A percentile compares a stretch with the other conserved stretches of the same genome.
Evolutionary conservation across 805 yeast species (phyloP).

Genomic region (Wickerhamomyces canadensis): DNA sequence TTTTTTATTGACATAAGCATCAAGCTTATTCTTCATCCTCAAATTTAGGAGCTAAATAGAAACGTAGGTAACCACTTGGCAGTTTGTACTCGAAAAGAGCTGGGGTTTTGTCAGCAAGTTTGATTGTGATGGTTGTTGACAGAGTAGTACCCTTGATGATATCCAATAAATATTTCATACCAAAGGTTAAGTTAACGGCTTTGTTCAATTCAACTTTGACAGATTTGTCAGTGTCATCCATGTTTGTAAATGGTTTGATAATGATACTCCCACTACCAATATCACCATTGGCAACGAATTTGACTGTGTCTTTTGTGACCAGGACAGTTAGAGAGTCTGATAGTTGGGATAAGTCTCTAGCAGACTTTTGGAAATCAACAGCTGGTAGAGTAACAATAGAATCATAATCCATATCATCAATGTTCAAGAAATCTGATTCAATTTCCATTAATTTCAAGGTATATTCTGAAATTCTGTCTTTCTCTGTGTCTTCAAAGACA

Average conservation of each 20-base stretch:
- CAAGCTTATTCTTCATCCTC: conserved; percentile 70
- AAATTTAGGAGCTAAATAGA: conserved; percentile 96
- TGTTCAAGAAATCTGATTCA: conserved; percentile 88
- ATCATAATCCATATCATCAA: conserved; percentile 91
- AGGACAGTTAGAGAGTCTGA: conserved; percentile 82
- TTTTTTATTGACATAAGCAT: neutral
- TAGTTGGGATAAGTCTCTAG: conserved; percentile 80
- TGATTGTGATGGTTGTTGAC: conserved; percentile 71
- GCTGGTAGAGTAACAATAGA: conserved; percentile 85
- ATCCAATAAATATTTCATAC: conserved; percentile 84
- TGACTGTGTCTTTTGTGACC: conserved; percentile 88
- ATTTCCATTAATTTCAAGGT: conserved; percentile 91
- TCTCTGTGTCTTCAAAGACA: conserved; percentile 85
- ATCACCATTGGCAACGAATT: conserved; percentile 87
- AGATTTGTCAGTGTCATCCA: conserved; percentile 74
- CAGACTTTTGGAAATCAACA: conserved; percentile 79
- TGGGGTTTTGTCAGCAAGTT: conserved; percentile 87
- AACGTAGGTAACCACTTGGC: conserved; percentile 88
- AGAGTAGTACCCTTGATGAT: conserved; percentile 87
- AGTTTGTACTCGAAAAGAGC: conserved; percentile 90
- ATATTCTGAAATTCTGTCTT: conserved; percentile 90
- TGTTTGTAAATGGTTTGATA: conserved; percentile 75
- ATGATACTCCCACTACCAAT: conserved; percentile 84
- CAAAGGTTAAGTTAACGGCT: conserved; percentile 86
- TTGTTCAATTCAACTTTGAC: conserved; percentile 73